phyloP scores from a whole-genome alignment of 805 yeast genomes.

The Ogataea paraovalis region DNA sequence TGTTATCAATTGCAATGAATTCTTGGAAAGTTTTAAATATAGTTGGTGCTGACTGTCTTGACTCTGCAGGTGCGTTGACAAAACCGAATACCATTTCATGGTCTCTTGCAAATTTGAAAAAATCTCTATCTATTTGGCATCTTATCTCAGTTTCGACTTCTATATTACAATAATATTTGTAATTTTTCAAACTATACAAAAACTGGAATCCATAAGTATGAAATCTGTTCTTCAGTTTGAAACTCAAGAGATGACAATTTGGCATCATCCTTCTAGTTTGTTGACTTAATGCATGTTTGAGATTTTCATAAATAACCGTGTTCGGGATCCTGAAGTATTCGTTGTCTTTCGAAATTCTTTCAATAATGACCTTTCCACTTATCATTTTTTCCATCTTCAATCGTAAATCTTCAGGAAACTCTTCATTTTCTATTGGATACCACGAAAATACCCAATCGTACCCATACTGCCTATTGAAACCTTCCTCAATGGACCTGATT shows the following conservation, averaged over 20 bases:
- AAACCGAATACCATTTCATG: slow-evolving; percentile 46
- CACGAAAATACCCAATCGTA: slow-evolving; percentile 86
- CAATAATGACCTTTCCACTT: slow-evolving; percentile 70
- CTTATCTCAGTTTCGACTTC: slow-evolving; percentile 51
- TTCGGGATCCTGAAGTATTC: slow-evolving; percentile 61
- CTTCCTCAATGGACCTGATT: slow-evolving; percentile 63
- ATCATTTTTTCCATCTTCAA: slow-evolving; percentile 54
- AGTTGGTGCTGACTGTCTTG: slow-evolving; percentile 10
- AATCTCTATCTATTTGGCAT: slow-evolving; percentile 54
- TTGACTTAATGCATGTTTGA: slow-evolving; percentile 41
- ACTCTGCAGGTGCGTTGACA: slow-evolving; percentile 26
- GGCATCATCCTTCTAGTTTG: slow-evolving; percentile 20
- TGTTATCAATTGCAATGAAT: slow-evolving; percentile 31
- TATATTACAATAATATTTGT: slow-evolving; percentile 54
- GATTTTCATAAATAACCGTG: slow-evolving; percentile 56
- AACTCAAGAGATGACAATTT: slow-evolving; percentile 36
- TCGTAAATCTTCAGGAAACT: slow-evolving; percentile 64
- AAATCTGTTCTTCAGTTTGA: slow-evolving; percentile 49
- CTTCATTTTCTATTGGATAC: slow-evolving; percentile 46
- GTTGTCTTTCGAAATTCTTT: slow-evolving; percentile 51
- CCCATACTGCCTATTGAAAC: slow-evolving; percentile 69
- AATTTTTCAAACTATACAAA: slow-evolving; percentile 39
- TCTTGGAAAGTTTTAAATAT: slow-evolving; percentile 41
- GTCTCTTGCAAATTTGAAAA: slow-evolving; percentile 39
- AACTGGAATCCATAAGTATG: slow-evolving; percentile 47